Evolutionary conservation across 441 rosid species (phyloP), one percentile per base, ranked within the genome.

Genomic region (Omphalea diandra): DNA sequence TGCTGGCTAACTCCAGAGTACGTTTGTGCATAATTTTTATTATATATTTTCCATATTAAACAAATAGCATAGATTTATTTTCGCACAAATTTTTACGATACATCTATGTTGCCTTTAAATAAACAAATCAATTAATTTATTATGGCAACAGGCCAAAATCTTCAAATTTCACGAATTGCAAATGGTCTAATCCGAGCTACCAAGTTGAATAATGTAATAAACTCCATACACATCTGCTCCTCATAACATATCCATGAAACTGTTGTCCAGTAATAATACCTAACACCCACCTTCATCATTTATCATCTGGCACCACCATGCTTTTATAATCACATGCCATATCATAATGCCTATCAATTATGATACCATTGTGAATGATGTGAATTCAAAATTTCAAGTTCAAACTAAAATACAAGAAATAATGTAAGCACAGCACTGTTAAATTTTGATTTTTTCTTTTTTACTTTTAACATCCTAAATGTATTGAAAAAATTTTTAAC

Each of bases 1-100:
- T 73, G 70, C 31, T 11, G n/a, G 58, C 59, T 65, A 49, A 54
- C 20, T 75, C 40, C 26, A 8, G 24, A 65, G 49, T 1, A n/a
- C 35, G 44, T 40, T 20, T 55, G 15, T 26, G 60, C 26, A 32
- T 52, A 41, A 53, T 40, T 54, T 26, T 41, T 41, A 52, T 41
- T 4, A 53, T 38, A 65, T 29, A 43, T 56, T 31, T 27, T 54
- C n/a, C 22, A 36, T 6, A 60, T 40, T 46, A 11, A 69, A 36
- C 44, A 62, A n/a, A 12, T 3, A 59, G 10, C 27, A 49, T 49
- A 49, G 20, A 44, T 44, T n/a, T 49, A 49, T 49, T 49, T 26
- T 49, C 27, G 20, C n/a, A 18, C 20, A 20, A n/a, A 53, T 40
- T 53, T 27, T 40, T 53, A 52, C 32, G 11, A 36, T 3, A 47